A percentile compares a stretch with the other conserved stretches of the same genome.
phyloP scores from a whole-genome alignment of 345 rosid genomes.

The Boechera divaricarpa region DNA sequence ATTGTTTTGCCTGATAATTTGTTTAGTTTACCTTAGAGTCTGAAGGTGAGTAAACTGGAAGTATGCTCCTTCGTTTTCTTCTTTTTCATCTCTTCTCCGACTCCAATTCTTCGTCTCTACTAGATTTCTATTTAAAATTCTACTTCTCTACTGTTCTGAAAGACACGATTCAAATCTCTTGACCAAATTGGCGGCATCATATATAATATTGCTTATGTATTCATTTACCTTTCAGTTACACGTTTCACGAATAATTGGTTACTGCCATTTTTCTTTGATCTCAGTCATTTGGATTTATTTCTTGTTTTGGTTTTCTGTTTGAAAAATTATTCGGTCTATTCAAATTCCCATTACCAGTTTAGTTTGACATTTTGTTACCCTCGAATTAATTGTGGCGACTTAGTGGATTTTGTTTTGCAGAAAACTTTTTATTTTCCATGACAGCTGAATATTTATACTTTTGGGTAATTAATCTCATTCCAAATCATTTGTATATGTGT shows the following conservation, averaged over 20 bases:
- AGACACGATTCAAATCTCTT: no score
- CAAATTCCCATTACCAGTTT: constrained; percentile 7
- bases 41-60: no score
- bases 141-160: not conserved
- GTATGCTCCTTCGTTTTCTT: no score
- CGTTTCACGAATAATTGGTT: constrained; percentile 7
- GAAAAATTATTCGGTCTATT: not conserved
- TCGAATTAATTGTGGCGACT: not conserved
- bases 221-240: constrained; percentile 11
- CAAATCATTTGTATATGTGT: not conserved
- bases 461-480: not conserved
- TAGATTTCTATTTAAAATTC: no score
- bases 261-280: constrained; percentile 3
- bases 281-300: constrained; percentile 27
- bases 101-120: no score
- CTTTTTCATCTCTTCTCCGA: constrained; percentile 8
- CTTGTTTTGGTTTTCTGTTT: not conserved
- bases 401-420: no score
- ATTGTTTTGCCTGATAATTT: no score
- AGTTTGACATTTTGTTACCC: constrained; percentile 21
- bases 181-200: no score
- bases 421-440: no score
- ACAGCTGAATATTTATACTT: not conserved
- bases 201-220: constrained; percentile 35
- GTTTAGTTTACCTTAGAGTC: constrained; percentile 6